phyloP scores from a whole-genome alignment of 2,329 filamentous ascomycete genomes.

The Aciculosporium take region DNA sequence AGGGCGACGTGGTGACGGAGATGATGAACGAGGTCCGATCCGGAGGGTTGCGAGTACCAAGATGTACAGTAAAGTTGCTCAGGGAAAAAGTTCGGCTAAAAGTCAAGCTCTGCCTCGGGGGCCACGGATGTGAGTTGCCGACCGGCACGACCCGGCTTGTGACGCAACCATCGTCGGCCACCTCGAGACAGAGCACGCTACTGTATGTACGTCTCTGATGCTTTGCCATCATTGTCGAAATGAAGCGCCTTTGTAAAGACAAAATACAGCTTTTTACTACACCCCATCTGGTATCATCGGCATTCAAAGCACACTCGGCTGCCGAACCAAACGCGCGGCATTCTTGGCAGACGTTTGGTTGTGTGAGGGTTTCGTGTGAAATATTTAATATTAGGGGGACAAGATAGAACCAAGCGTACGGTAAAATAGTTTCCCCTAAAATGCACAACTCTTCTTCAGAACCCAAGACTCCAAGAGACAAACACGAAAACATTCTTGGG shows the following conservation, averaged over 20 bases:
- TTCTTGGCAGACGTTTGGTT: too few species aligned
- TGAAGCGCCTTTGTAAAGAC: neutral
- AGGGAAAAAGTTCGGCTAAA: conserved; percentile 33
- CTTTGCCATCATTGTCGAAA: neutral
- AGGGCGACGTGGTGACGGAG: conserved; percentile 18
- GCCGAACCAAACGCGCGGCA: too few species aligned
- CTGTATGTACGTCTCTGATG: neutral
- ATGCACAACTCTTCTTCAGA: conserved; percentile 20
- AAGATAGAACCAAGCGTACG: conserved; percentile 13
- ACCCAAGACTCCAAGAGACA: conserved; percentile 24
- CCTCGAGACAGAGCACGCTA: neutral
- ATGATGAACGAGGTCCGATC: conserved; percentile 10
- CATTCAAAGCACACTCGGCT: neutral
- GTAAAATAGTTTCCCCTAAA: conserved; percentile 23
- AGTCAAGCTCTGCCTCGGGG: too few species aligned
- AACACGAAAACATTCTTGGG: conserved; percentile 21
- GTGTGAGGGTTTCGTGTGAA: neutral
- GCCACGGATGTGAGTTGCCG: conserved; percentile 8
- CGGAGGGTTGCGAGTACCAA: conserved; percentile 17
- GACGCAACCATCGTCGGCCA: conserved; percentile 13
- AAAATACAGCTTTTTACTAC: neutral
- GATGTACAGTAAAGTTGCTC: conserved; percentile 27
- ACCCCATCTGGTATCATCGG: neutral
- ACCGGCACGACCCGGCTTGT: conserved; percentile 22
- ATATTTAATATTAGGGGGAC: conserved; percentile 10